These are phyloP conservation scores for Metschnikowia orientalis DNA, from an alignment of 805 yeast genomes.

Conservation along the genomic window DNA sequence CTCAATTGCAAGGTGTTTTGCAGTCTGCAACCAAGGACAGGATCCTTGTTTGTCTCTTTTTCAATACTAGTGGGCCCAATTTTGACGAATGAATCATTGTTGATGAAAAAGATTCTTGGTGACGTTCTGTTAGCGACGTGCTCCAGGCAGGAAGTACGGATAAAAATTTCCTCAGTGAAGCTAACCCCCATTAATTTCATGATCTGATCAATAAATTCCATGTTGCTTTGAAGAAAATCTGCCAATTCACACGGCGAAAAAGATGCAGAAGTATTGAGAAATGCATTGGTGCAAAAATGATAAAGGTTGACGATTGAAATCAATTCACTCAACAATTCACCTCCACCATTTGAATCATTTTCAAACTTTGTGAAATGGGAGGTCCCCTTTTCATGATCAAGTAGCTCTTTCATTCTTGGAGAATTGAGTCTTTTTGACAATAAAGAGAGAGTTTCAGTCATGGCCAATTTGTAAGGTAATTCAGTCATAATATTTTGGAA, in stretches of 20 bases:
- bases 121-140: constrained; percentile 1
- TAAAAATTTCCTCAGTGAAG: constrained; percentile 52
- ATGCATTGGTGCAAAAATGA: constrained; percentile 29
- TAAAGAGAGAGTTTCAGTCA: not conserved
- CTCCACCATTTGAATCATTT: constrained; percentile 23
- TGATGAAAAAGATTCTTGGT: constrained; percentile 2
- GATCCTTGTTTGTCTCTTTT: not conserved
- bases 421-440: constrained; percentile 18
- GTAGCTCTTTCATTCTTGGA: constrained; percentile 26
- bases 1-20: constrained; percentile 60
- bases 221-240: constrained; percentile 4
- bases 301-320: constrained; percentile 38
- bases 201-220: constrained; percentile 35
- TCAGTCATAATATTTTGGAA: constrained; percentile 1
- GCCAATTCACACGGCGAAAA: constrained; percentile 3
- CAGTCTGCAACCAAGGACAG: constrained; percentile 47
- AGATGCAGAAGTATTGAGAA: constrained; percentile 28
- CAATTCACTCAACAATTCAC: constrained; percentile 31
- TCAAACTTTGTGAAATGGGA: constrained; percentile 39
- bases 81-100: constrained; percentile 2
- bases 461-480: not conserved
- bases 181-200: constrained; percentile 47
- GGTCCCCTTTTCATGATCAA: constrained; percentile 22
- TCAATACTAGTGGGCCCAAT: not conserved
- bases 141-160: constrained; percentile 33